These are phyloP conservation scores for Yamagishiella unicocca DNA, from an alignment of 139 green algal genomes.

Conservation along the genomic window DNA sequence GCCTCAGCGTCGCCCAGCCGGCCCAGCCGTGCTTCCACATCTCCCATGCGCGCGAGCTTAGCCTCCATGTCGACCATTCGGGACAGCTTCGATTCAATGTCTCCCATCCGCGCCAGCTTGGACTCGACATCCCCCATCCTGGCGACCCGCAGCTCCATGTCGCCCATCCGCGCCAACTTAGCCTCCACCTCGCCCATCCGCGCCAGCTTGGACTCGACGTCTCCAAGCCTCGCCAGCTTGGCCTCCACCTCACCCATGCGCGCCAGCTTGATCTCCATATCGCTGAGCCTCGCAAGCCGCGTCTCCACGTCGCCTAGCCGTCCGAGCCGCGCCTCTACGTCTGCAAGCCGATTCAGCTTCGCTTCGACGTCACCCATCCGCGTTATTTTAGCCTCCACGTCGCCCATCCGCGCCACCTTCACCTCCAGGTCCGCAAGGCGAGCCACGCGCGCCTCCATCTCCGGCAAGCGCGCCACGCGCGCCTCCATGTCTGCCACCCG, in stretches of 20 bases:
- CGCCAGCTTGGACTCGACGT: neutral
- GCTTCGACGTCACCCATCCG: conserved; percentile 17
- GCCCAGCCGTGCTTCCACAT: neutral
- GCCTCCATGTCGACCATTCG: neutral
- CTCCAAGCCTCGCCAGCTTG: neutral
- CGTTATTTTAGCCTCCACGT: neutral
- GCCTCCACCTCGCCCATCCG: conserved; percentile 30
- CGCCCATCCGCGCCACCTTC: conserved; percentile 23
- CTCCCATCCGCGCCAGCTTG: neutral
- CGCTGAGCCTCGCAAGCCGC: neutral
- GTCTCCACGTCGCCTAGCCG: neutral
- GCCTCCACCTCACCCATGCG: conserved; percentile 20
- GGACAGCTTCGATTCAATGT: neutral
- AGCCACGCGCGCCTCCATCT: conserved; percentile 22
- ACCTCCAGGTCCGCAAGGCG: conserved; percentile 32
- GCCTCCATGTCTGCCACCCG: conserved; percentile 15
- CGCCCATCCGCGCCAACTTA: neutral
- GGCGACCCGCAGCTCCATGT: neutral
- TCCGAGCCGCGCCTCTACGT: conserved; percentile 14
- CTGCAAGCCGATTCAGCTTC: neutral
- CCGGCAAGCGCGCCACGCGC: conserved; percentile 11
- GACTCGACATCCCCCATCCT: conserved; percentile 19
- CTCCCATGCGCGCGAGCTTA: neutral
- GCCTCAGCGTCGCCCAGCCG: neutral
- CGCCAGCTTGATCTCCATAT: conserved; percentile 17